Conservation (phyloP, 2,329 filamentous ascomycete genomes). For the Aspergillus japonicus region DNA sequence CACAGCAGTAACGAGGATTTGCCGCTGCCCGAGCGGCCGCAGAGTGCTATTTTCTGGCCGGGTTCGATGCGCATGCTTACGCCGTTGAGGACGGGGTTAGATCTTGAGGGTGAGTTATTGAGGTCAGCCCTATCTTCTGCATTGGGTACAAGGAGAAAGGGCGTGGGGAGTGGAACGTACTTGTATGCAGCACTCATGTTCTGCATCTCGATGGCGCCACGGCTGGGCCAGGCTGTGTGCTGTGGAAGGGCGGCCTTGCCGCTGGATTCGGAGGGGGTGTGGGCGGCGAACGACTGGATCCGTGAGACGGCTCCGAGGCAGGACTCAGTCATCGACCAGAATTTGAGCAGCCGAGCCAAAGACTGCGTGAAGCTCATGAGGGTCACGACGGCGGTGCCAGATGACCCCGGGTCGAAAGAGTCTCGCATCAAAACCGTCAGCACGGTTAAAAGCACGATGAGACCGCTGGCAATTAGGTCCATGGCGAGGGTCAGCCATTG, state of each 20-base stretch:
- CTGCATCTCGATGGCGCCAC: neutral
- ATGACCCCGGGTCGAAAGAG: neutral
- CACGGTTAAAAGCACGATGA: neutral
- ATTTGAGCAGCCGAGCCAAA: neutral
- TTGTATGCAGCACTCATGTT: neutral
- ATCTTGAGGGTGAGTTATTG: neutral
- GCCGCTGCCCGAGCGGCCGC: neutral
- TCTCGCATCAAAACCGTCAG: neutral
- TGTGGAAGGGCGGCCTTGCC: neutral
- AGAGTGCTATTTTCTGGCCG: neutral
- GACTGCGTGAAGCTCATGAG: conserved; percentile 1
- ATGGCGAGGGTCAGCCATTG: neutral
- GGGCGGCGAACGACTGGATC: neutral
- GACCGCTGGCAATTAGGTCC: neutral
- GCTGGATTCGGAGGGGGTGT: neutral
- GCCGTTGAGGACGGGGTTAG: neutral
- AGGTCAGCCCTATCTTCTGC: neutral
- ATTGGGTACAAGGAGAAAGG: too few species aligned
- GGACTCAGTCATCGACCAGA: neutral
- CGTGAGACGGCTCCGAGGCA: neutral
- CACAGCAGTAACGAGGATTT: neutral
- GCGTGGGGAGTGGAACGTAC: neutral
- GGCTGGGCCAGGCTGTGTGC: neutral
- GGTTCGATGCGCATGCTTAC: neutral
- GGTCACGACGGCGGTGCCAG: neutral